Evolutionary conservation across 2,329 filamentous ascomycete genomes (phyloP), one percentile per base, ranked within the genome.

Genomic region (Xylaria polymorpha): DNA sequence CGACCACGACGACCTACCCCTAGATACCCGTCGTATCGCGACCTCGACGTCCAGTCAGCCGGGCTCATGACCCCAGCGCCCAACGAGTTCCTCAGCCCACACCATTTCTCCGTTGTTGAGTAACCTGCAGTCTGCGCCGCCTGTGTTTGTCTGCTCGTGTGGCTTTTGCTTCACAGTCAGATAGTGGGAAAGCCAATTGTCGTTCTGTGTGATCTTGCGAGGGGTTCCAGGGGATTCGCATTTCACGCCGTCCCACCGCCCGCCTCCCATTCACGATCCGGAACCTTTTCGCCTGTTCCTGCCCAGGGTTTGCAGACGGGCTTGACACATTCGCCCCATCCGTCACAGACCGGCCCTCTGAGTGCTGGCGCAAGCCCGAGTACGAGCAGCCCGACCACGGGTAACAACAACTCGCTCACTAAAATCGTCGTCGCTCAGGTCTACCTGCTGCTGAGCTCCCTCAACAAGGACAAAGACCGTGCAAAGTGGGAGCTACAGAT

Each of bases 341-440:
- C 85, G 75, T 86, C 87, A 74, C 86, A 88, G 78, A 78, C 84
- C 77, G 85, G 85, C 75, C 82, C 84, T 77, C 81, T 87, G 78
- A 88, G 86, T 84, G 85, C 86, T 84, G 86, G 83, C 82, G 86
- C 86, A 74, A 89, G 86, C 81, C 86, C 86, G 76, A 87, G 85
- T 82, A 88, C 86, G 77, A 87, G 83, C 81, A 90, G 87, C 81
- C 87, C 87, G 78, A 89, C 78, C 59, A 74, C 86, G 77, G 86
- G 86, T 81, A 71, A 56, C 63, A 85, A 83, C 73, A 88, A 82
- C 79, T 91, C 91, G 78, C 86, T 98, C 76, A 92, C 92, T 70
- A 98, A 97, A 83, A 96, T 99, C 81, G 94, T 96, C 76, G 91
- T 97, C 77, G 94, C 96, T 73, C 96, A 99, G 85, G 90, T 98